Evolutionary conservation across 352 stramenopile species (phyloP).

Genomic region (Phytophthora chlamydospora): DNA sequence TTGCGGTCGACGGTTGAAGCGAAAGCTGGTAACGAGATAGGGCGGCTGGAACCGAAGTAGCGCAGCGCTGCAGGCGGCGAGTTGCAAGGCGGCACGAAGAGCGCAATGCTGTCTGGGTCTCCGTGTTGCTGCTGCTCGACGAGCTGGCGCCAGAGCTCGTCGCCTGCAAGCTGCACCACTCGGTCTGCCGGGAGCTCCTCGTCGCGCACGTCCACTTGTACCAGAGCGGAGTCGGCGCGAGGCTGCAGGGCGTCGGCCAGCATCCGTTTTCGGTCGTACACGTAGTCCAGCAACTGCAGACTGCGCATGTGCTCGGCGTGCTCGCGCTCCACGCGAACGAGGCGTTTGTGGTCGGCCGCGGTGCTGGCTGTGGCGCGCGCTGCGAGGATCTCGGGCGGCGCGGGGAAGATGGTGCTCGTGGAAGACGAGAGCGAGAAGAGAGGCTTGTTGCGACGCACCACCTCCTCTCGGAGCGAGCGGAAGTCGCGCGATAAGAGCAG

Average conservation of each 20-base stretch:
- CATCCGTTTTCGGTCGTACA: conserved; percentile 64
- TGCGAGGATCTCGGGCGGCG: conserved; percentile 68
- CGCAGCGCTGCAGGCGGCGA: conserved; percentile 65
- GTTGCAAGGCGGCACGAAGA: conserved; percentile 64
- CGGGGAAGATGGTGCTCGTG: conserved; percentile 72
- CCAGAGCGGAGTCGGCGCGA: conserved; percentile 56
- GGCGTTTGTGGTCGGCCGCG: conserved; percentile 38
- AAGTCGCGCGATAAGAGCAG: conserved; percentile 49
- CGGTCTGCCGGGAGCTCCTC: conserved; percentile 37
- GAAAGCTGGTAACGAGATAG: conserved; percentile 56
- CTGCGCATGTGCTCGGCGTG: conserved; percentile 73
- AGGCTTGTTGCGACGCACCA: conserved; percentile 52
- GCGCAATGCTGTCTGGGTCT: conserved; percentile 39
- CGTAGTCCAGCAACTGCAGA: conserved; percentile 76
- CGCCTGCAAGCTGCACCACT: conserved; percentile 39
- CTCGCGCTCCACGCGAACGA: conserved; percentile 59
- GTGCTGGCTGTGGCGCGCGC: conserved; percentile 65
- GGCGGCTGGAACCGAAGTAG: conserved; percentile 59
- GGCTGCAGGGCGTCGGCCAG: conserved; percentile 52
- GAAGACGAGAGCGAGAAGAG: conserved; percentile 67
- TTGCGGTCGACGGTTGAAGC: conserved; percentile 49
- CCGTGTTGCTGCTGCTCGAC: conserved; percentile 48
- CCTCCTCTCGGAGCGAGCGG: conserved; percentile 47
- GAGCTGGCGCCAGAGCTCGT: conserved; percentile 57
- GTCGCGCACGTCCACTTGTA: conserved; percentile 49